Base-by-base conservation (phyloP, 345 rosid species). In the Citrus trifoliata region DNA sequence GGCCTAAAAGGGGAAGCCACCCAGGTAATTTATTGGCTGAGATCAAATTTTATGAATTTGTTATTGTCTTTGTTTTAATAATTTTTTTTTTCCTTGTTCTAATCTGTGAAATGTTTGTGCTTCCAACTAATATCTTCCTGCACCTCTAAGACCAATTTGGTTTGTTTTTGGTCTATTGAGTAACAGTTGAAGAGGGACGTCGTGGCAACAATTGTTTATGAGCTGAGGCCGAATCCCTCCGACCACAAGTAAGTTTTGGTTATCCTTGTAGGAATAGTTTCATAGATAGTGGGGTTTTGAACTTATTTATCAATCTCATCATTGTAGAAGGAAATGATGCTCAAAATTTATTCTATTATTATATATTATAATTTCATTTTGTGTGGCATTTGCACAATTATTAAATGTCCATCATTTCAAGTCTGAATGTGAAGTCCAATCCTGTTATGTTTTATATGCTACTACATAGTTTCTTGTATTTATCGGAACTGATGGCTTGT, bases 1-100 rank as follows among this genome's bases (percentile, higher is more conserved):
- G 98, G 99, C 53, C 91, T 94, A 73, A 96, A 93, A 88, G 99
- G 99, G 55, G 99, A 96, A 94, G 97, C 97, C 55, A 96, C 99
- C 18, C 93, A 94, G 92, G 98, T 93, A 89, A 76, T 56, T 28
- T 76, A 51, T 42, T 72, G 63, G 42, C 40, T 56, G 83, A 61
- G 66, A 62, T 64, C 72, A 62, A 75, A 48, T 48, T 70, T 79
- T 74, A 53, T 33, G 76, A 32, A 65, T 73, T 33, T 59, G 67
- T 10, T 68, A 32, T n/a, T 9, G 28, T 22, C 7, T 60, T 53
- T 24, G 30, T 7, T 27, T 27, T 51, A 48, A 28, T 18, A 12
- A 46, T 7, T 24, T 65, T 38, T 13, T 13, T 38, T 13, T 37
- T 4, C n/a, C 27, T n/a, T 14, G 10, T 73, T 74, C 70, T 74